Base-by-base conservation (phyloP, 805 yeast genomes). In the Myxozyma neotropica region DNA sequence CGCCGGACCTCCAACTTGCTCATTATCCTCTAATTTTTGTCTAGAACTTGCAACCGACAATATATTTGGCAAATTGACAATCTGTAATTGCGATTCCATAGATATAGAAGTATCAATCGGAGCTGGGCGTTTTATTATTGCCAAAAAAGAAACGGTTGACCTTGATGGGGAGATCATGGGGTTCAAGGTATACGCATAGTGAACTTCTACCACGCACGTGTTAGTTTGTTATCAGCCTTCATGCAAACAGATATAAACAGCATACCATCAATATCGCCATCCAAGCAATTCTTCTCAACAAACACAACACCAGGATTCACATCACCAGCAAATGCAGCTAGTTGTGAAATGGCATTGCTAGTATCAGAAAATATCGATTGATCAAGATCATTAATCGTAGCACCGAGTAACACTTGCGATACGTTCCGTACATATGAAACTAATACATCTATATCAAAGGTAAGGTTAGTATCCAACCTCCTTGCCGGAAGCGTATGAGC, bases 1-100 rank as follows among this genome's bases (percentile, higher is more conserved):
- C 43, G 53, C 10, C 8, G 44, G 35, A 39, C 42, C 55, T n/a
- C 44, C 15, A 26, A 38, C 27, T 33, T 39, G 44, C 3, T 27
- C 43, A 5, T 31, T 55, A 4, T 38, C 52, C 36, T 27, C 29
- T 2, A 33, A 29, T 46, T 48, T 29, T 47, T 60, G 29, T 27
- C 55, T 21, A 7, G 48, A 29, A 8, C 21, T 43, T 4, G 53
- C 44, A 23, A 45, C 39, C 7, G 51, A 51, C n/a, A 60, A 19
- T 17, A 44, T 60, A 35, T 64, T 60, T 5, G 79, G 80, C 5
- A 77, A 70, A 33, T 72, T 71, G 17, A 77, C 63, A 10, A 76
- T 64, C 55, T 75, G 77, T 17, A 77, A 56, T 53, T 75, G 78
- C 13, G 65, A 60, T 13, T 57, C 64, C 33, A 69, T 38, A 8